Conservation (phyloP, 1,139 yeast genomes). For the Arxiozyma slooffiae region DNA sequence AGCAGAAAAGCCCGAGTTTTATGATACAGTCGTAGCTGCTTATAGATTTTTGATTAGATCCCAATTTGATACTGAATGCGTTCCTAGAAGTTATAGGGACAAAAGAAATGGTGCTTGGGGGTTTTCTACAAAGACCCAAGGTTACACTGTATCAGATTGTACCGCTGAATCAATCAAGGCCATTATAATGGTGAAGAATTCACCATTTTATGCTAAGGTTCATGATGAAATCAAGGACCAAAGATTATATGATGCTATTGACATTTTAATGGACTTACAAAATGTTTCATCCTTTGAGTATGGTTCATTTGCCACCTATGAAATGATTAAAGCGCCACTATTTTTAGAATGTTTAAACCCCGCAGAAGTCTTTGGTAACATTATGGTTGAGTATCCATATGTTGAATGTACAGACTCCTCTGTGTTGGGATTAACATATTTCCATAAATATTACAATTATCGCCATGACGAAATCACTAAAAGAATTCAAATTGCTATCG, state of each 20-base stretch:
- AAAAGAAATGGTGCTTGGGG: slow-evolving; percentile 93
- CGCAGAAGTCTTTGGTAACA: slow-evolving; percentile 95
- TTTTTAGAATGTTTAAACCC: slow-evolving; percentile 72
- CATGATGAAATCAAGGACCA: slow-evolving; percentile 44
- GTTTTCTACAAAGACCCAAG: slow-evolving; percentile 89
- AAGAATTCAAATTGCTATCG: slow-evolving; percentile 65
- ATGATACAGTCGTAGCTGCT: slow-evolving; percentile 50
- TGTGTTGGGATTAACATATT: slow-evolving; percentile 77
- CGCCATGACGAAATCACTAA: slow-evolving; percentile 52
- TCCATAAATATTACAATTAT: slow-evolving; percentile 56
- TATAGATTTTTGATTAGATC: slow-evolving; percentile 68
- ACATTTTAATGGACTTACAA: slow-evolving; percentile 58
- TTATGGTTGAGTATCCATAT: slow-evolving; percentile 97
- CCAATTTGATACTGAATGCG: slow-evolving; percentile 78
- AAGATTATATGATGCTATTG: slow-evolving; percentile 59
- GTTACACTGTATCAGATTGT: slow-evolving; percentile 93
- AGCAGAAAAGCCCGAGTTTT: slow-evolving; percentile 59
- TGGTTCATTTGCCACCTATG: slow-evolving; percentile 93
- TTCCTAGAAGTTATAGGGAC: slow-evolving; percentile 71
- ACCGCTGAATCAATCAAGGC: slow-evolving; percentile 96
- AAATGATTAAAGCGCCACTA: slow-evolving; percentile 74
- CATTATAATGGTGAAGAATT: slow-evolving; percentile 77
- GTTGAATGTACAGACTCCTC: slow-evolving; percentile 97
- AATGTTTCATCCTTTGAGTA: slow-evolving; percentile 70
- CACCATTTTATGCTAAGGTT: slow-evolving; percentile 42